Evolutionary conservation across 257 asterid genomes (phyloP).

Genomic region (Craterostigma plantagineum): DNA sequence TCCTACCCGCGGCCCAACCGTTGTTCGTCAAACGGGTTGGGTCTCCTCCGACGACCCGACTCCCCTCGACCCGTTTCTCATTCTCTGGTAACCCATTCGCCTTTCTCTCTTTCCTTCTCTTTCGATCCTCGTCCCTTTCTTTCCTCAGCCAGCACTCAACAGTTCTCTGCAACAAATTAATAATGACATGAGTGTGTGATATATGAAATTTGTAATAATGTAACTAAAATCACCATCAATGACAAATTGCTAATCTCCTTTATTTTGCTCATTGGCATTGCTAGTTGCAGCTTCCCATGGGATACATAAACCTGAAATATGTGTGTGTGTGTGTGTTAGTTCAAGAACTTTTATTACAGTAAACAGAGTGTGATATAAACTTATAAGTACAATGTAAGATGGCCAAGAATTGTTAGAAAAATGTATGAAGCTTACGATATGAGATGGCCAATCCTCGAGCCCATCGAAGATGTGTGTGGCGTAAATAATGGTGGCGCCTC

Average conservation of each 20-base stretch:
- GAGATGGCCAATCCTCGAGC: conserved; percentile 93
- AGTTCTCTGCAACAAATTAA: conserved; percentile 29
- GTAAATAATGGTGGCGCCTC: conserved; percentile 68
- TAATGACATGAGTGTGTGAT: not conserved
- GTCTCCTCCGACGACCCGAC: conserved; percentile 46
- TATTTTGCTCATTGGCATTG: conserved; percentile 58
- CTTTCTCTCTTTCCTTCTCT: conserved; percentile 46
- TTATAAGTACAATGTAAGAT: no score
- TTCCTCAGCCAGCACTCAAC: conserved; percentile 95
- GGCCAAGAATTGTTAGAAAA: no score
- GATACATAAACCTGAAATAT: conserved; percentile 73
- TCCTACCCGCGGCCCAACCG: conserved; percentile 98
- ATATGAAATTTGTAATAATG: not conserved
- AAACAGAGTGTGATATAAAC: no score
- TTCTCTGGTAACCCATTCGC: conserved; percentile 49
- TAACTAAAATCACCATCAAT: conserved; percentile 44
- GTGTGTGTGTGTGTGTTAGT: no score
- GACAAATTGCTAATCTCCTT: conserved; percentile 62
- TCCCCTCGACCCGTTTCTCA: conserved; percentile 42
- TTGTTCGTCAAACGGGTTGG: conserved; percentile 49
- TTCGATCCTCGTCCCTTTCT: conserved; percentile 82
- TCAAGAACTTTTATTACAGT: not conserved
- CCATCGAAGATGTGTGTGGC: conserved; percentile 98
- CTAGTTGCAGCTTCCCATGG: conserved; percentile 71
- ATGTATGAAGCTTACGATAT: conserved; percentile 21